phyloP scores from a whole-genome alignment of 139 green algal species.

The Asterochloris sp. region DNA sequence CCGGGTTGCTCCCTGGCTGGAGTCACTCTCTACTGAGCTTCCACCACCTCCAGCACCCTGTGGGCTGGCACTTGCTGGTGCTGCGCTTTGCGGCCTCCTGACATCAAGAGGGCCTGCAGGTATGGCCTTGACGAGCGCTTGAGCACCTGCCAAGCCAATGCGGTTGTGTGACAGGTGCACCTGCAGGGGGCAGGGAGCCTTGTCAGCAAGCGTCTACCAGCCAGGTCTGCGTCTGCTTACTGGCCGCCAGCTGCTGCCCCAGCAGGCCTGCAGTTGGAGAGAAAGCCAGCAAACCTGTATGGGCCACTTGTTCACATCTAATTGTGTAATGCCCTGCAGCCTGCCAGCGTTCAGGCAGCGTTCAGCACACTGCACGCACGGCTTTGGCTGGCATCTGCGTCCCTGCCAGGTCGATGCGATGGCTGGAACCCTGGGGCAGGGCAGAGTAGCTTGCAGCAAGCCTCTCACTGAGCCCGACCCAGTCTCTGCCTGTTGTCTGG shows the following conservation, averaged over 20 bases:
- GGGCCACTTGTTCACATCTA: too few relatives aligned
- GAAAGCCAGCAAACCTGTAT: neutral
- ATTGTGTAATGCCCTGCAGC: neutral
- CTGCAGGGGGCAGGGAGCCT: conserved; percentile 9
- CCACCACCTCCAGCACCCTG: too few relatives aligned
- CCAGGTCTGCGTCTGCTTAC: neutral
- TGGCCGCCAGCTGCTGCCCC: neutral
- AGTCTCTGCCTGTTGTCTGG: too few relatives aligned
- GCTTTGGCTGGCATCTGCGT: too few relatives aligned
- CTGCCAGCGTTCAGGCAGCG: neutral
- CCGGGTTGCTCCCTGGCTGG: too few relatives aligned
- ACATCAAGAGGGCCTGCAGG: neutral
- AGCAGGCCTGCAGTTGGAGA: too few relatives aligned
- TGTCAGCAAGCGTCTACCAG: neutral
- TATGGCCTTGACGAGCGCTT: conserved; percentile 37
- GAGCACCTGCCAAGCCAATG: conserved; percentile 34
- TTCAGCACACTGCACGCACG: neutral
- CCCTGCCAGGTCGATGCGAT: too few relatives aligned
- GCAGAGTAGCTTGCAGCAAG: too few relatives aligned
- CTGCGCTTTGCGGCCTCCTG: neutral
- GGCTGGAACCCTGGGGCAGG: too few relatives aligned
- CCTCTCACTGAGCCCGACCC: too few relatives aligned
- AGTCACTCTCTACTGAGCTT: too few relatives aligned
- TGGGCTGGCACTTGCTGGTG: conserved; percentile 5
- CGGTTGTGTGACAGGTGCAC: conserved; percentile 49